These are phyloP conservation scores for Skeletonema costatum DNA, from an alignment of 108 stramenopile genomes.

Conservation along the genomic window DNA sequence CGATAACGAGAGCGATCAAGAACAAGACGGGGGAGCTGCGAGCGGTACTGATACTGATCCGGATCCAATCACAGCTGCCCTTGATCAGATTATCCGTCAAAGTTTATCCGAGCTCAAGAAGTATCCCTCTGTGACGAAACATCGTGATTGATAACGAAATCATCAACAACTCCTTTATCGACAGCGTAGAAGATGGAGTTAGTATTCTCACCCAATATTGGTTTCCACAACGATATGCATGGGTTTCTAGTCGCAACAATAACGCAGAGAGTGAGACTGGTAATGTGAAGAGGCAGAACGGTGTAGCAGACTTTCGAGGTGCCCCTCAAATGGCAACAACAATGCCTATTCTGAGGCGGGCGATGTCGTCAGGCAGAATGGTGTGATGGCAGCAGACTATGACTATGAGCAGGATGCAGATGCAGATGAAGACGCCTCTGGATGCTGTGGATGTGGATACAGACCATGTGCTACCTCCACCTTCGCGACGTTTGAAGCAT, in stretches of 20 bases:
- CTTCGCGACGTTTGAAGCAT: not conserved
- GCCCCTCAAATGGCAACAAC: not conserved
- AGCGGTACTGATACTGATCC: too few relatives aligned
- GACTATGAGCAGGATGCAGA: too few relatives aligned
- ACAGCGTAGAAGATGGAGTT: not conserved
- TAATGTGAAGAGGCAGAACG: not conserved
- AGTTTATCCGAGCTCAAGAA: not conserved
- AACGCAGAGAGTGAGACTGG: not conserved
- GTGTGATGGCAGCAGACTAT: not conserved
- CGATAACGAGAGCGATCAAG: too few relatives aligned
- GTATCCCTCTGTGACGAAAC: not conserved
- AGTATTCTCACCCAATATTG: not conserved
- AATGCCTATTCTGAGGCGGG: not conserved
- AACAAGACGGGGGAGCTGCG: too few relatives aligned
- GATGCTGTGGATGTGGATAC: too few relatives aligned
- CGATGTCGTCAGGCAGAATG: not conserved
- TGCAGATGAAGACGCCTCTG: too few relatives aligned
- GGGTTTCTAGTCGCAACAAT: not conserved
- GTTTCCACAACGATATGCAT: not conserved
- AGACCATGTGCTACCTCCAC: not conserved
- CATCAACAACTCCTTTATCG: not conserved
- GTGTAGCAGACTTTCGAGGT: not conserved
- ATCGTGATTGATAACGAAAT: not conserved
- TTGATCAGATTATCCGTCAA: not conserved
- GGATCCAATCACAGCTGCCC: not conserved